Evolutionary conservation across 2,329 filamentous ascomycete genomes (phyloP).

Genomic region (Penicillium crustosum): DNA sequence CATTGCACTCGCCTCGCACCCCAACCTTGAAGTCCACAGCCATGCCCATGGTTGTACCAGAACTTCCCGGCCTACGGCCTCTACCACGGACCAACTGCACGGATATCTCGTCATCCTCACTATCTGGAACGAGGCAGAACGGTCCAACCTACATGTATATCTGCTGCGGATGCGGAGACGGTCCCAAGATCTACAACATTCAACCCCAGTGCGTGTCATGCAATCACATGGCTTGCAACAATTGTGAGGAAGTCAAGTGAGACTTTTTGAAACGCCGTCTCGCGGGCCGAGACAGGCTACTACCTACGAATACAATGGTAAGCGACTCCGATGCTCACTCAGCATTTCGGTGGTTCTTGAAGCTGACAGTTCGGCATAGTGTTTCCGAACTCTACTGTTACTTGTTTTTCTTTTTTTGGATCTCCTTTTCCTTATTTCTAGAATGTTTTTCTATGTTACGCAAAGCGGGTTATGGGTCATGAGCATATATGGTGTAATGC

Average conservation of each 20-base stretch:
- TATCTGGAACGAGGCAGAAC: slow-evolving; percentile 9
- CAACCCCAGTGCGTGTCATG: slow-evolving; percentile 38
- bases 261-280: slow-evolving; percentile 1
- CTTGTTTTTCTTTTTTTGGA: slow-evolving; percentile 4
- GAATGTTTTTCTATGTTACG: neutral
- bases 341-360: slow-evolving; percentile 3
- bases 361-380: slow-evolving; percentile 13
- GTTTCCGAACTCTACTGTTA: slow-evolving; percentile 13
- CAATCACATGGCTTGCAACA: slow-evolving; percentile 31
- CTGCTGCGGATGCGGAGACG: slow-evolving; percentile 42
- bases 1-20: neutral
- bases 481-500: slow-evolving; percentile 13
- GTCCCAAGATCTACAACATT: slow-evolving; percentile 38
- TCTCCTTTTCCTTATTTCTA: slow-evolving; percentile 1
- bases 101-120: neutral
- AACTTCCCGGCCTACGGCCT: slow-evolving; percentile 17
- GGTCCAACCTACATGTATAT: slow-evolving; percentile 33
- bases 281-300: slow-evolving; percentile 6
- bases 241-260: slow-evolving; percentile 35
- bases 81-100: slow-evolving; percentile 7
- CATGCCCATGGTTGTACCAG: slow-evolving; percentile 12
- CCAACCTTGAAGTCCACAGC: slow-evolving; percentile 7
- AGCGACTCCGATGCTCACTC: slow-evolving; percentile 9
- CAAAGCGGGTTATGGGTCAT: slow-evolving; percentile 8
- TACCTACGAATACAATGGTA: slow-evolving; percentile 15